Evolutionary conservation across 495 filamentous ascomycete genomes (phyloP).

Genomic region (Bryoglossum gracile): DNA sequence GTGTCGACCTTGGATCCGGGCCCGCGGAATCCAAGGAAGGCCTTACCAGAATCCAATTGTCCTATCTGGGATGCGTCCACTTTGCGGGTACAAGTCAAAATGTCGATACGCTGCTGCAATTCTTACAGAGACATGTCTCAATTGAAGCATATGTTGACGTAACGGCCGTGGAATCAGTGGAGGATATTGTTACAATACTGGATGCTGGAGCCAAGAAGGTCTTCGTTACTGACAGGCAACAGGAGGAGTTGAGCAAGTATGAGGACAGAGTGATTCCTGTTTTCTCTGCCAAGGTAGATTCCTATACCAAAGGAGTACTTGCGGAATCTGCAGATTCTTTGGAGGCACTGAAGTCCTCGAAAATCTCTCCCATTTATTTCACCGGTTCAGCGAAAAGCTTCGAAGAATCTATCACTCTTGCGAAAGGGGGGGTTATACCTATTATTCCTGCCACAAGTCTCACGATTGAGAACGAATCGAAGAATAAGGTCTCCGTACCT

Average conservation of each 20-base stretch:
- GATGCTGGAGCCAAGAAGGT: slow-evolving; percentile 83
- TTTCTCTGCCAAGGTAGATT: slow-evolving; percentile 34
- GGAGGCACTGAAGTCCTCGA: slow-evolving; percentile 37
- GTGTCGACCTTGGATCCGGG: slow-evolving; percentile 48
- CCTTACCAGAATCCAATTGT: slow-evolving; percentile 60
- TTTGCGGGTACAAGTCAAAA: slow-evolving; percentile 52
- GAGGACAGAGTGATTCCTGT: slow-evolving; percentile 49
- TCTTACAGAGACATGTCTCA: slow-evolving; percentile 58
- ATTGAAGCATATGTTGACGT: slow-evolving; percentile 72
- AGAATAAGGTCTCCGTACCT: slow-evolving; percentile 55
- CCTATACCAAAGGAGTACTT: slow-evolving; percentile 22
- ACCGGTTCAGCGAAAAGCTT: slow-evolving; percentile 23
- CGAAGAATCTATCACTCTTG: background rate
- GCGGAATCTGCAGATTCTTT: slow-evolving; percentile 32
- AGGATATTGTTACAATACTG: slow-evolving; percentile 72
- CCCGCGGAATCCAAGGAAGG: slow-evolving; percentile 42
- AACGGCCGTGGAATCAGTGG: slow-evolving; percentile 54
- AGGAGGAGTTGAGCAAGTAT: slow-evolving; percentile 48
- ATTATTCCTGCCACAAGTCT: slow-evolving; percentile 66
- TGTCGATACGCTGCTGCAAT: slow-evolving; percentile 53
- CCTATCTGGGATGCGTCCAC: slow-evolving; percentile 71
- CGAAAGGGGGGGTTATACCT: slow-evolving; percentile 46
- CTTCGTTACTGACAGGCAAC: slow-evolving; percentile 66
- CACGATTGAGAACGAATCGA: slow-evolving; percentile 50
- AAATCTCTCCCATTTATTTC: slow-evolving; percentile 39